Conservation (phyloP, 176 grass and related monocot genomes). For the Carex parvula region DNA sequence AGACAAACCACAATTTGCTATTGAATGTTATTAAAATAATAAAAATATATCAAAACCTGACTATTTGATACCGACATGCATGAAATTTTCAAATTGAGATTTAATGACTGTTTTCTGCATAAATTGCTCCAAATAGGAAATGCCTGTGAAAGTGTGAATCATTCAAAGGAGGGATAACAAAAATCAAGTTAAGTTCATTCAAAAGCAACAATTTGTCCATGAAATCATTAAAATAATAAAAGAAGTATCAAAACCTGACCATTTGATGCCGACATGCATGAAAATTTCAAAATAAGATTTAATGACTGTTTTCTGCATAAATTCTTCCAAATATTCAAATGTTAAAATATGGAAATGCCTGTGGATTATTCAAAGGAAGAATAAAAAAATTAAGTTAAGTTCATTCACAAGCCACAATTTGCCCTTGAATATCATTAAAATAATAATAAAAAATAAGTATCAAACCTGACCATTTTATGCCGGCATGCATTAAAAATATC, state of each 20-base stretch:
- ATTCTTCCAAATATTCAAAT: neutral
- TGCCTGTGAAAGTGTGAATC: neutral
- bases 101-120: neutral
- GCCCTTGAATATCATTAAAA: neutral
- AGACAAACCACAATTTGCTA: neutral
- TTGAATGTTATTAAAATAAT: slow-evolving; percentile 5
- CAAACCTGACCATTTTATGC: neutral
- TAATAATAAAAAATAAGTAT: neutral
- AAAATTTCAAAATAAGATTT: neutral
- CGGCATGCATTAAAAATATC: neutral
- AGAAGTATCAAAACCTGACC: neutral
- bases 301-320: neutral
- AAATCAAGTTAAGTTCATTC: too few species aligned
- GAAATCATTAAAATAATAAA: slow-evolving; percentile 9
- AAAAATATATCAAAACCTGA: neutral
- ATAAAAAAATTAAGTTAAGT: neutral
- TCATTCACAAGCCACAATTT: neutral
- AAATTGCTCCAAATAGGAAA: neutral
- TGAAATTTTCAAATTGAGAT: neutral
- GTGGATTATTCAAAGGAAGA: neutral
- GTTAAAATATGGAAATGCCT: neutral
- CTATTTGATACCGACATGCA: neutral
- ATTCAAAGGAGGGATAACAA: neutral
- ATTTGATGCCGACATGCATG: neutral
- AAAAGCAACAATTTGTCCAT: neutral